Conservation (phyloP, 2,329 filamentous ascomycete species). For the Fusarium globosum region DNA sequence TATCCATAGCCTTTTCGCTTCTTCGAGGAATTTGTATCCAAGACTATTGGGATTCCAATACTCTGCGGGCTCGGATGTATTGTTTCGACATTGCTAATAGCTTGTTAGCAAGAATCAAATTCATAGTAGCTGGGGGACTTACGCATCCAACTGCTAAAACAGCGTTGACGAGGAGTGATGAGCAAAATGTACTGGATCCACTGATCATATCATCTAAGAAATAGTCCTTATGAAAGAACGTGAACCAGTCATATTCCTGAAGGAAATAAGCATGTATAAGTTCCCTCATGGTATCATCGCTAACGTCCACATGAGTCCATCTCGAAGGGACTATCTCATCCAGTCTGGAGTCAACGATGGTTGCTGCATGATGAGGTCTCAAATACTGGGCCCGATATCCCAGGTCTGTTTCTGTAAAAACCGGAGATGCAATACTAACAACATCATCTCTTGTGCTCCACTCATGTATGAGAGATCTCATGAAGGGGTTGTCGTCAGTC, state of each 20-base stretch:
- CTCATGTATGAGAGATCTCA: constrained; percentile 15
- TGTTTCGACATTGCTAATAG: constrained; percentile 5
- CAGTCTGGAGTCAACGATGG: neutral
- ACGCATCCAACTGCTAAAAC: constrained; percentile 19
- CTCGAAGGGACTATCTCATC: neutral
- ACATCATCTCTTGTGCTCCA: neutral
- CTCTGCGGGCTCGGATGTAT: neutral
- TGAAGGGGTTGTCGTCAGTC: neutral
- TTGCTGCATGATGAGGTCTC: constrained; percentile 17
- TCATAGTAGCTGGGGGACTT: neutral
- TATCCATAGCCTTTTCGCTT: constrained; percentile 9
- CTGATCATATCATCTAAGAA: constrained; percentile 21
- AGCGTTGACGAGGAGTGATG: constrained; percentile 6
- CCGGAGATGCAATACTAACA: neutral
- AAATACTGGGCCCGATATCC: constrained; percentile 1
- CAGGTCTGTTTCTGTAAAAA: neutral
- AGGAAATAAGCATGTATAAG: constrained; percentile 2
- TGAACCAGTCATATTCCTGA: constrained; percentile 16
- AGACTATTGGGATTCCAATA: constrained; percentile 13
- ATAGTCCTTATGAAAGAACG: constrained; percentile 11
- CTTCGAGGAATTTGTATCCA: constrained; percentile 7
- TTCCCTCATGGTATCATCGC: neutral
- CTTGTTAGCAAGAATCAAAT: neutral
- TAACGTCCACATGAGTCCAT: neutral
- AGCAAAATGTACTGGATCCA: neutral